phyloP scores from a whole-genome alignment of 305 asterid species.

The Fraxinus dipetala region DNA sequence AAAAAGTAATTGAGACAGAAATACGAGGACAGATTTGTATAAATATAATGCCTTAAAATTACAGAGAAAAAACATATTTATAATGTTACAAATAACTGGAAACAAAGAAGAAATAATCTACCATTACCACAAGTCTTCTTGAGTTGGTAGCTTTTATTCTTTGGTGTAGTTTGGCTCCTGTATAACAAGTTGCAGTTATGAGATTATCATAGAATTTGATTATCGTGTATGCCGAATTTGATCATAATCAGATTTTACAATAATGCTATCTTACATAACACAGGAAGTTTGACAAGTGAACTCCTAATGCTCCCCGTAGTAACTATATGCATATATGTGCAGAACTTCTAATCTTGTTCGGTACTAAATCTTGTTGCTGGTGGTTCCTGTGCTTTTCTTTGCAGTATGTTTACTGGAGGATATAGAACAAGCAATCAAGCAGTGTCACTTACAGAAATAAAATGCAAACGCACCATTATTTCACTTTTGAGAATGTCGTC shows the following conservation, averaged over 20 bases:
- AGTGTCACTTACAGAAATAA: constrained; percentile 31
- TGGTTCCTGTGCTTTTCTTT: constrained; percentile 15
- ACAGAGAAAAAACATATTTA: not conserved
- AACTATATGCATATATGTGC: not conserved
- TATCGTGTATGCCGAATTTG: not conserved
- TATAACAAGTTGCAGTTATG: not conserved
- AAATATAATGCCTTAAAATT: not conserved
- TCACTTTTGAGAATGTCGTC: constrained; percentile 11
- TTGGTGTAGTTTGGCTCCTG: not conserved
- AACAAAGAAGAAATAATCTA: not conserved
- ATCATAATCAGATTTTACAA: not conserved
- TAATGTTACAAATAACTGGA: not conserved
- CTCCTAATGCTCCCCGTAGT: not conserved
- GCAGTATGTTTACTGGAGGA: constrained; percentile 19
- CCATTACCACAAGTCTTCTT: not conserved
- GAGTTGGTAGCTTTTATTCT: not conserved
- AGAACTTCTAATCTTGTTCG: not conserved
- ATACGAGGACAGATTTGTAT: not conserved
- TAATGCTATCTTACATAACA: not conserved
- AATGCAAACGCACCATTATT: constrained; percentile 17
- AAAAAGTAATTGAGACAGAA: not conserved
- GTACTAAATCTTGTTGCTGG: constrained; percentile 26
- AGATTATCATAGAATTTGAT: not conserved
- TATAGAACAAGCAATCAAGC: constrained; percentile 29
- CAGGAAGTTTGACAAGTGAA: not conserved